Evolutionary conservation across 2,329 filamentous ascomycete genomes (phyloP), one percentile per base, ranked within the genome.

Genomic region (Xylariales sp.): DNA sequence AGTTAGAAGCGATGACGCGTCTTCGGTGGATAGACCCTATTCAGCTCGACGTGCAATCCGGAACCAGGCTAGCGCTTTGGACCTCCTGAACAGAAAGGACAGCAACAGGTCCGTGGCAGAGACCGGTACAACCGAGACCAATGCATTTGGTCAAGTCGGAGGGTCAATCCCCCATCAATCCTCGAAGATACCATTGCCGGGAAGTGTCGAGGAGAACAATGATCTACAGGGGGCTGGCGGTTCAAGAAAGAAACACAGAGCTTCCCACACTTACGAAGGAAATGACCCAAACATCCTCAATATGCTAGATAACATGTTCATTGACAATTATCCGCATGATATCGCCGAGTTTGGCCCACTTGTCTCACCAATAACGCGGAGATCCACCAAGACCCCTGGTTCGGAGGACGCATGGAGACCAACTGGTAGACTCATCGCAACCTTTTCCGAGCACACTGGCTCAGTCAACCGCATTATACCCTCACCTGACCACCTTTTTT

Each of bases 401-500:
- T 62, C 60, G 5, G 60, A 82, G 24, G 79, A 78, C 42, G 75
- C 79, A 3, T 98, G 93, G 93, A 83, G 80, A 49, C 93, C 93
- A 0, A 79, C 82, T 41, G 90, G 93, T 2, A 83, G 81, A 38
- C 73, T 97, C 7, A 84, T 97, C 15, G 88, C 90, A 2, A 88
- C 88, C 1, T 89, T 97, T 56, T 81, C 86, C 1, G 93, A 98
- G 59, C 93, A 98, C 58, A 82, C 74, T 20, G 88, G 81, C 1
- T 78, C 87, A 6, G 80, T 97, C 49, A 95, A 86, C 55, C 80
- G 90, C 8, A 79, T 97, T 9, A 72, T 86, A 2, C 79, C 88
- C 6, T 84, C 93, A 2, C 88, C 91, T 1, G 93, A 98, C 57
- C 91, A 98, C 59, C 70, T 83, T 4, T 98, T 98, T 66, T 98